phyloP scores from a whole-genome alignment of 768 basidiomycete species.

The Infundibulicybe gibba region DNA sequence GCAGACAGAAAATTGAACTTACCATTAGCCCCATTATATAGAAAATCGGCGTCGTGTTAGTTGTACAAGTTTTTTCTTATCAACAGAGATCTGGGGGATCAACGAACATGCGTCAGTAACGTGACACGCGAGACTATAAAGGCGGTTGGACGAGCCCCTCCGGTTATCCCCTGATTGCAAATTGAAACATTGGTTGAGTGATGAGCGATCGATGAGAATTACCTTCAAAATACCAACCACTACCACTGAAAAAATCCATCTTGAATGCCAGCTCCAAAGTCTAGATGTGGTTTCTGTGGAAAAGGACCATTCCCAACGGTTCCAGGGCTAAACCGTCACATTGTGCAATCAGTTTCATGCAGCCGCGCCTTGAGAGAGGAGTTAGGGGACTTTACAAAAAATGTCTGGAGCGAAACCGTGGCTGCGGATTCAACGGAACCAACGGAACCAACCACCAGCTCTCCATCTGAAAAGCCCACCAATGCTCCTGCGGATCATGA shows the following conservation, averaged over 20 bases:
- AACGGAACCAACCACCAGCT: no score
- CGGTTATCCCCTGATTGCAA: no score
- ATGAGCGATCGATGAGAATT: not conserved
- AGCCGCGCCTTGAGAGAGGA: not conserved
- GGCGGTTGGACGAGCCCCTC: not conserved
- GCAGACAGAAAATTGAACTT: not conserved
- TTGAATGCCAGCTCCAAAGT: not conserved
- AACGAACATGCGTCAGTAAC: not conserved
- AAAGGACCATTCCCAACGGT: slow-evolving; percentile 4
- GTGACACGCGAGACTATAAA: slow-evolving; percentile 15
- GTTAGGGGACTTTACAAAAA: not conserved
- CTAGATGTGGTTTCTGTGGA: slow-evolving; percentile 2
- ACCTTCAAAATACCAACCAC: not conserved
- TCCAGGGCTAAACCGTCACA: not conserved
- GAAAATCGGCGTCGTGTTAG: not conserved
- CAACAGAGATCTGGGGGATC: not conserved
- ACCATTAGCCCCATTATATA: not conserved
- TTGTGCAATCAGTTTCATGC: not conserved
- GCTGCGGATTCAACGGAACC: no score
- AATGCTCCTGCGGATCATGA: no score
- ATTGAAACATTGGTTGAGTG: no score
- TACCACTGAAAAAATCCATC: not conserved
- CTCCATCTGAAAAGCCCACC: no score
- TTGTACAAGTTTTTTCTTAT: not conserved
- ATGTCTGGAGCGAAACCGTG: not conserved